Conservation (phyloP, 352 stramenopile species). For the Plasmopara viticola region DNA sequence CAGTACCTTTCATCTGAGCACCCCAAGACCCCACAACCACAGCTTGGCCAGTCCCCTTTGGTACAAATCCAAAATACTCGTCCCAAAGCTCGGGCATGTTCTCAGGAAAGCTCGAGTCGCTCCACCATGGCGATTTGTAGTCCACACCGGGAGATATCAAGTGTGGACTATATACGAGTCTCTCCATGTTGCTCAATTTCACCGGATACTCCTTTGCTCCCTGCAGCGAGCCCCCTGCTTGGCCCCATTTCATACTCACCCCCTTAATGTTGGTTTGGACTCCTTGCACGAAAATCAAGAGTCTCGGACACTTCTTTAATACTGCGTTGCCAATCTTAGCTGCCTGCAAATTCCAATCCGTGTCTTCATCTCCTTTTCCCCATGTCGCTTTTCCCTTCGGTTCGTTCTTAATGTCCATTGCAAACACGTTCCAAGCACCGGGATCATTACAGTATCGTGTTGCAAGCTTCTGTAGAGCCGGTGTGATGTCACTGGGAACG, state of each 20-base stretch:
- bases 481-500: constrained; percentile 44
- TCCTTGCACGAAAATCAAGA: constrained; percentile 69
- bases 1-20: constrained; percentile 49
- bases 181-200: constrained; percentile 62
- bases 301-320: constrained; percentile 47
- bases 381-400: constrained; percentile 62
- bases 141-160: constrained; percentile 59
- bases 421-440: constrained; percentile 64
- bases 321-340: constrained; percentile 65
- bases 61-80: constrained; percentile 59
- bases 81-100: constrained; percentile 72
- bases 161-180: constrained; percentile 62
- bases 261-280: constrained; percentile 67
- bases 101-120: constrained; percentile 44
- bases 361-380: constrained; percentile 46
- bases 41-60: constrained; percentile 41
- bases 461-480: constrained; percentile 45
- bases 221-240: constrained; percentile 53
- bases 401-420: constrained; percentile 77
- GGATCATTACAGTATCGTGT: constrained; percentile 58
- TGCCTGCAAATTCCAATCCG: constrained; percentile 62
- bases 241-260: constrained; percentile 44
- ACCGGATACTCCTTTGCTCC: constrained; percentile 54
- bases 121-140: constrained; percentile 59
- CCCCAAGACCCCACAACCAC: constrained; percentile 66